These are phyloP conservation scores for Microbotryum silenes-acaulis DNA, from an alignment of 1,284 basidiomycete species.

Conservation along the genomic window DNA sequence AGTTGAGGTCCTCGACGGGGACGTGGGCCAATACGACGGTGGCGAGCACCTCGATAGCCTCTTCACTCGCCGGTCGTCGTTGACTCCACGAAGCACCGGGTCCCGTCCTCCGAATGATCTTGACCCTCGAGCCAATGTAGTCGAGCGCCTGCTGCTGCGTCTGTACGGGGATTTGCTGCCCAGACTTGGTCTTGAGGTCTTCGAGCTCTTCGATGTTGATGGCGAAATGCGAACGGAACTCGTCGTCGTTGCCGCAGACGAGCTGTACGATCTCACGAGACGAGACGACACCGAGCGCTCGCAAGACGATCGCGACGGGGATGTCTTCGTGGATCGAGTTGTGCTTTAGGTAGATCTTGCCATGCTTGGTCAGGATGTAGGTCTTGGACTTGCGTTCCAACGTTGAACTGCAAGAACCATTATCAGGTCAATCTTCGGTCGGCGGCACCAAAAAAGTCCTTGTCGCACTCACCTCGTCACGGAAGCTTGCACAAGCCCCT, in stretches of 20 bases:
- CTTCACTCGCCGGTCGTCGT: conserved; percentile 79
- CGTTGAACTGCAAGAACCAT: conserved; percentile 59
- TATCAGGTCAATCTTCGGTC: not conserved
- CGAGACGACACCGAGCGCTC: conserved; percentile 91
- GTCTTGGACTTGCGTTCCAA: conserved; percentile 99
- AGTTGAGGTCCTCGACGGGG: conserved; percentile 81
- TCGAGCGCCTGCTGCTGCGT: conserved; percentile 92
- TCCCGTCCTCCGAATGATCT: conserved; percentile 69
- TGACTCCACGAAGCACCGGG: conserved; percentile 43
- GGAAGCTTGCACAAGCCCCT: conserved; percentile 88
- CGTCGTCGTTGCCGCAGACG: conserved; percentile 85
- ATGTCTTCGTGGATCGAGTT: conserved; percentile 98
- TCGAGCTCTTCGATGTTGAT: conserved; percentile 84
- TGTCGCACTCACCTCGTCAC: conserved; percentile 75
- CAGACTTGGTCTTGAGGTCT: conserved; percentile 50
- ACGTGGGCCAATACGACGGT: conserved; percentile 97
- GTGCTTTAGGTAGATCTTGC: conserved; percentile 91
- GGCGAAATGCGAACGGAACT: conserved; percentile 80
- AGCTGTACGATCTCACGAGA: conserved; percentile 97
- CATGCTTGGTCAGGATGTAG: conserved; percentile 91
- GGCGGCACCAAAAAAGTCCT: not conserved
- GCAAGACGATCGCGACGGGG: conserved; percentile 91
- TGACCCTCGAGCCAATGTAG: conserved; percentile 87
- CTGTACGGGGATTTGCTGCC: conserved; percentile 48
- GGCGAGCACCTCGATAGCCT: conserved; percentile 90